Conservation (phyloP, 371 early-diverging fungal species). For the Mortierella sp. region DNA sequence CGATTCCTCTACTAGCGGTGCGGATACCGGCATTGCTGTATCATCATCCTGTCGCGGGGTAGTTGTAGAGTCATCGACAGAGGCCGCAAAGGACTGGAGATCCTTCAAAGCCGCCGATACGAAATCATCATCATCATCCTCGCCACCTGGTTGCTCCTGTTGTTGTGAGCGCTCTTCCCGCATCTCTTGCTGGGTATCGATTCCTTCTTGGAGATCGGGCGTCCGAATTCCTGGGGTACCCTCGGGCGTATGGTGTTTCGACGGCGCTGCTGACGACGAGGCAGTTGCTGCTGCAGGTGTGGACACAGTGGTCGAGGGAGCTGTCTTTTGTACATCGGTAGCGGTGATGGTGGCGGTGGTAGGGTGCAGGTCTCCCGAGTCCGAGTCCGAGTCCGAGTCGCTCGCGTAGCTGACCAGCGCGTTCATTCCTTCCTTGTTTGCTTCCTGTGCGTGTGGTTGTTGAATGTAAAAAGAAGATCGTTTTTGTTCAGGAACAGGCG, state of each 20-base stretch:
- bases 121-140: conserved; percentile 4
- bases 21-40: background rate
- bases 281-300: background rate
- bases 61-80: background rate
- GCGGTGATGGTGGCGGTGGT: background rate
- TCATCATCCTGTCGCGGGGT: background rate
- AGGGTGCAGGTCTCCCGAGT: background rate
- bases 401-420: conserved; percentile 33
- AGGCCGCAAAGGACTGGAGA: conserved; percentile 38
- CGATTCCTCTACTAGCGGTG: background rate
- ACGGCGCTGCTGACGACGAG: background rate
- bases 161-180: background rate
- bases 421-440: conserved; percentile 16
- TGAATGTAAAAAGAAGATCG: background rate
- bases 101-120: conserved; percentile 38
- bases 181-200: background rate
- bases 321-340: background rate
- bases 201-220: background rate
- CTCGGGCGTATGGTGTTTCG: background rate
- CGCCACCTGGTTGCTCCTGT: background rate
- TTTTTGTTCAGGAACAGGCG: background rate
- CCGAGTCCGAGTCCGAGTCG: conserved; percentile 21
- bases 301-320: background rate
- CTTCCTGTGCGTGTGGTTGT: background rate
- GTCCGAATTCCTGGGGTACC: background rate